A percentile compares a stretch with the other conserved stretches of the same genome.
Conservation (phyloP, 2,329 filamentous ascomycete genomes). For the Apiospora sp. region DNA sequence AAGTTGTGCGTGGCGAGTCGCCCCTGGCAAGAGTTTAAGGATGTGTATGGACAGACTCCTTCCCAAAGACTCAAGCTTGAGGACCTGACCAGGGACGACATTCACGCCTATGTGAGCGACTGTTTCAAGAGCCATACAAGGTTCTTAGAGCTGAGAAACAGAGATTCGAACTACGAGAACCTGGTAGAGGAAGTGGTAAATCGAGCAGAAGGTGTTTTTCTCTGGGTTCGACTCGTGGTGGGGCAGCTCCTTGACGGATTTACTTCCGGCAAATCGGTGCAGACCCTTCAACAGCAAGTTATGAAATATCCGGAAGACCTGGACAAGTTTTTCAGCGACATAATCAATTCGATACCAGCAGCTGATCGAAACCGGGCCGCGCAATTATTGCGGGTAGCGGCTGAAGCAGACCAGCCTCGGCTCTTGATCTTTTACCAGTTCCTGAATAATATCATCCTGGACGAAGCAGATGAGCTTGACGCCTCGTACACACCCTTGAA, state of each 20-base stretch:
- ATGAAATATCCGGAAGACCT: not conserved
- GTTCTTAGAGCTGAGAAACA: not conserved
- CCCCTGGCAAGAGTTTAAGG: not conserved
- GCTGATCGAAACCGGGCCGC: not conserved
- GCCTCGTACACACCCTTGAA: not conserved
- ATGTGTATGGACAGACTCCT: not conserved
- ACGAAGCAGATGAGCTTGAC: rapidly evolving
- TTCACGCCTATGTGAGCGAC: not conserved
- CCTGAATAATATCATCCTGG: not conserved
- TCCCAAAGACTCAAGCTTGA: not conserved
- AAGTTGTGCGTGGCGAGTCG: not conserved
- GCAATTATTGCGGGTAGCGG: not conserved
- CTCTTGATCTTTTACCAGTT: not conserved
- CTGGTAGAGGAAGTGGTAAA: not conserved
- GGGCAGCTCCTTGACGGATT: not conserved
- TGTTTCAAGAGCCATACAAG: not conserved
- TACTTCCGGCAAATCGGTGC: not conserved
- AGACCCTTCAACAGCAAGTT: not conserved
- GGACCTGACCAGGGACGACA: not conserved
- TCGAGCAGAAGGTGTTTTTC: not conserved
- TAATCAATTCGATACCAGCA: not conserved
- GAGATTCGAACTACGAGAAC: not conserved
- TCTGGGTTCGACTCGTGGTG: not conserved
- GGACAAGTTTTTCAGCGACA: not conserved
- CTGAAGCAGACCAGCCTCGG: not conserved